Percentiles rank a stretch among this genome's conserved stretches.
Evolutionary conservation across 306 rosid species (phyloP).

Genomic region (Sicyos edulis): DNA sequence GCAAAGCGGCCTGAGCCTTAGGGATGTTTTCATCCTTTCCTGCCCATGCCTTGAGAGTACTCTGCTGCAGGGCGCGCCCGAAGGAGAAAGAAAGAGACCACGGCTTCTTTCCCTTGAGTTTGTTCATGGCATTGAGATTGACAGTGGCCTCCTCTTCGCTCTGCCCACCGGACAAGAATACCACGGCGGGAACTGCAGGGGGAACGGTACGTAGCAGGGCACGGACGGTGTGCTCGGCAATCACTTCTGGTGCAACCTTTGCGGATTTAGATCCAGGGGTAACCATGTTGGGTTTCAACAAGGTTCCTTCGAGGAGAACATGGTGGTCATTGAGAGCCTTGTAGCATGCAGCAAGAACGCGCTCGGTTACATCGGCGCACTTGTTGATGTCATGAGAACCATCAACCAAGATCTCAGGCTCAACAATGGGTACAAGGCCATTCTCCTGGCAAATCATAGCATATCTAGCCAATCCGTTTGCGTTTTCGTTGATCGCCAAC

Average conservation of each 20-base stretch:
- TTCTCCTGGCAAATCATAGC: constrained; percentile 74
- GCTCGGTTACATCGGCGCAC: constrained; percentile 64
- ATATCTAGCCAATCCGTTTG: constrained; percentile 68
- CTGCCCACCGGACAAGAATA: constrained; percentile 89
- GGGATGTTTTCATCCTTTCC: constrained; percentile 53
- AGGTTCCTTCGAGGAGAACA: constrained; percentile 68
- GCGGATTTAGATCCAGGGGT: constrained; percentile 64
- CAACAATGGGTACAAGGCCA: constrained; percentile 72
- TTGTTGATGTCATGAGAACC: constrained; percentile 58
- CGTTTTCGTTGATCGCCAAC: constrained; percentile 60
- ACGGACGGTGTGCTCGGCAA: constrained; percentile 53
- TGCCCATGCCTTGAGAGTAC: constrained; percentile 72
- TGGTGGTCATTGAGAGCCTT: constrained; percentile 72
- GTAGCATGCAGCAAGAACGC: constrained; percentile 83
- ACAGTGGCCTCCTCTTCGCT: constrained; percentile 77
- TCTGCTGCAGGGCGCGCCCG: constrained; percentile 72
- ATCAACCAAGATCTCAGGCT: constrained; percentile 77
- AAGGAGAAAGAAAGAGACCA: constrained; percentile 76
- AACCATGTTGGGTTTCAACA: constrained; percentile 85
- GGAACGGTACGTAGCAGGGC: constrained; percentile 66
- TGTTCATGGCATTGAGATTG: constrained; percentile 73
- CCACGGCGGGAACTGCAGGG: constrained; percentile 62
- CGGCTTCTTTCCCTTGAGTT: constrained; percentile 62
- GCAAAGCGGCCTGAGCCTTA: constrained; percentile 55
- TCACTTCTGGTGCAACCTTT: constrained; percentile 54